Evolutionary conservation across 345 rosid species (phyloP).

Genomic region (Mallotus nudiflorus): DNA sequence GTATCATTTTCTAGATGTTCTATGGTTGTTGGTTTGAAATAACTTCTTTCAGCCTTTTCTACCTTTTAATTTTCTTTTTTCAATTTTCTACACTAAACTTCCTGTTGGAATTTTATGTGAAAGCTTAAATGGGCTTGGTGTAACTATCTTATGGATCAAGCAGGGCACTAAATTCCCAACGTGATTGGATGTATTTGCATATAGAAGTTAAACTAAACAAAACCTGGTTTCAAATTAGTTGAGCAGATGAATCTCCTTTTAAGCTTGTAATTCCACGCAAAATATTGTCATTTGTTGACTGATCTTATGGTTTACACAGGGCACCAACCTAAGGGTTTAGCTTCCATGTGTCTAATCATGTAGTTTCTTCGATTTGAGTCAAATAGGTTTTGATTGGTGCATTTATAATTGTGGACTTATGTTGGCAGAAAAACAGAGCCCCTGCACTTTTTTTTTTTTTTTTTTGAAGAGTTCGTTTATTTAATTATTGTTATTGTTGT

Average conservation of each 20-base stretch:
- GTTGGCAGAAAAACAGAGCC: neutral
- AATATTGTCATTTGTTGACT: neutral
- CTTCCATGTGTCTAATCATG: conserved; percentile 1
- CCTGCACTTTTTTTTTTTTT: neutral
- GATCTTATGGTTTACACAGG: no score
- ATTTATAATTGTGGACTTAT: neutral
- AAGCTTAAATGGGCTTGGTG: neutral
- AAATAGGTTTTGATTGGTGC: neutral
- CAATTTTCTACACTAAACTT: neutral
- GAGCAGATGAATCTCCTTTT: neutral
- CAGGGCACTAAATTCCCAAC: conserved; percentile 1
- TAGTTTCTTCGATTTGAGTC: neutral
- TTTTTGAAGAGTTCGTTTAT: neutral
- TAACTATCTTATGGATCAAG: conserved; percentile 7
- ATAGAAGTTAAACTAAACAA: neutral
- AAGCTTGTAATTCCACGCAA: neutral
- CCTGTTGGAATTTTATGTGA: neutral
- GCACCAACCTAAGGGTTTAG: neutral
- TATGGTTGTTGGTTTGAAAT: neutral
- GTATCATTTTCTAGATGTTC: conserved; percentile 38
- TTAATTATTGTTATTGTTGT: neutral
- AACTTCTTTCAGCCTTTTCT: neutral
- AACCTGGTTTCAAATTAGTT: neutral
- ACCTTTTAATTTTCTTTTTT: neutral
- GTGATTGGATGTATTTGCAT: conserved; percentile 4